Base-by-base conservation (phyloP, 225 moss, liverwort and hornwort species). In the Straminergon stramineum region DNA sequence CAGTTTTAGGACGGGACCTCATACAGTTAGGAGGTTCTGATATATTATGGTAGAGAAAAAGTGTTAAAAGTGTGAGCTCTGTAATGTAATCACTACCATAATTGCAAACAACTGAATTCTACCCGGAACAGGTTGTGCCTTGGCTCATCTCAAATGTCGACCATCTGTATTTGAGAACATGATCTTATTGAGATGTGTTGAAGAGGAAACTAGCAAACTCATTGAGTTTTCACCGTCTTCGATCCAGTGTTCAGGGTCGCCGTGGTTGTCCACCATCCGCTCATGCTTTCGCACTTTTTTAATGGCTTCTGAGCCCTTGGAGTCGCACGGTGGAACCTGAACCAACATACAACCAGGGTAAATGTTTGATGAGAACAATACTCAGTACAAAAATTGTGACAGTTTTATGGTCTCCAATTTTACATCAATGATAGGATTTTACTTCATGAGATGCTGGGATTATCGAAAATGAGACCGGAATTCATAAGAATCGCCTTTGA, bases 181-280 rank as follows among this genome's bases (percentile, higher is more conserved):
- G 64, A 52, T n/a, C 8, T 56, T 66, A 87, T 21, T 52, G 55
- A 41, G 65, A 28, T n/a, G 52, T 78, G 87, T 79, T 87, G 64
- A 87, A 89, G 61, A 79, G 58, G 78, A 78, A 89, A 60, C 48
- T 58, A 85, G 83, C 73, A 18, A 79, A 86, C 83, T 87, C 83
- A 88, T 79, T 48, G 48, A 93, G 82, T 92, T 85, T 45, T 92
- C 87, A 58, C 88, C 87, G 32, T 89, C 87, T 57, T 77, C 35
- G 77, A 77, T 35, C 22, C 53, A 77, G 15, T 85, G 87, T 91
- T 90, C 90, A 85, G 62, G 85, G 79, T 80, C 39, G 75, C 79
- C 27, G 84, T 17, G 83, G 69, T 80, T 45, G 83, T 77, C 37
- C 43, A 22, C 48, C 35, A 73, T 79, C 34, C 82, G 60, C 45